Conservation (phyloP, 2,329 filamentous ascomycete species). For the Scedosporium apiospermum region DNA sequence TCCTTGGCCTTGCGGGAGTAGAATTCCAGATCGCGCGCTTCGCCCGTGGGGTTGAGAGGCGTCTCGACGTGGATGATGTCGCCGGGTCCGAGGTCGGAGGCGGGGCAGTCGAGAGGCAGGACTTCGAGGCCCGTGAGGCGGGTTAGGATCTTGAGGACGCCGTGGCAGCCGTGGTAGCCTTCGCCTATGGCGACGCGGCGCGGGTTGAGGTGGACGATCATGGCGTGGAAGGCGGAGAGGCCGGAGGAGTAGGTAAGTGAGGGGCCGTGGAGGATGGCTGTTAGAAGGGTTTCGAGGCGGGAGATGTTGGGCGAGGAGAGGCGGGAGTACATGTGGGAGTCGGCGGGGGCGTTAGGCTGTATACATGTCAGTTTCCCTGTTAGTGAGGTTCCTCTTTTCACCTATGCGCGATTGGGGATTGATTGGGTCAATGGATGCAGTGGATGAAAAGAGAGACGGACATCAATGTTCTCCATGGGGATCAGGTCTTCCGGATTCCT, state of each 20-base stretch:
- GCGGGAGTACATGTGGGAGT: conserved; percentile 77
- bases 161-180: conserved; percentile 92
- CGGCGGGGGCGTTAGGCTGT: conserved; percentile 39
- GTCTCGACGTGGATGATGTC: conserved; percentile 91
- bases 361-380: conserved; percentile 8
- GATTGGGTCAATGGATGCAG: background rate
- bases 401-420: background rate
- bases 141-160: conserved; percentile 63
- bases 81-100: conserved; percentile 58
- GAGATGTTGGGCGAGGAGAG: conserved; percentile 68
- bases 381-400: background rate
- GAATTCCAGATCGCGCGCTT: conserved; percentile 60
- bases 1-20: conserved; percentile 66
- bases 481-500: conserved; percentile 57
- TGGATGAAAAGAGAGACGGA: conserved; percentile 25
- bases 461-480: conserved; percentile 37
- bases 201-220: conserved; percentile 77
- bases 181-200: conserved; percentile 70
- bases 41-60: conserved; percentile 82
- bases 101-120: conserved; percentile 60
- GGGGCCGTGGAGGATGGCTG: conserved; percentile 60
- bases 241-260: conserved; percentile 74
- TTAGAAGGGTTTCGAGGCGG: conserved; percentile 76
- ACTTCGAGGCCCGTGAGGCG: conserved; percentile 68
- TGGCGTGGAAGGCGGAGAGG: conserved; percentile 77